Percentiles rank a stretch among this genome's conserved stretches.
Conservation (phyloP, 257 asterid species). For the Nicotiana tabacum region DNA sequence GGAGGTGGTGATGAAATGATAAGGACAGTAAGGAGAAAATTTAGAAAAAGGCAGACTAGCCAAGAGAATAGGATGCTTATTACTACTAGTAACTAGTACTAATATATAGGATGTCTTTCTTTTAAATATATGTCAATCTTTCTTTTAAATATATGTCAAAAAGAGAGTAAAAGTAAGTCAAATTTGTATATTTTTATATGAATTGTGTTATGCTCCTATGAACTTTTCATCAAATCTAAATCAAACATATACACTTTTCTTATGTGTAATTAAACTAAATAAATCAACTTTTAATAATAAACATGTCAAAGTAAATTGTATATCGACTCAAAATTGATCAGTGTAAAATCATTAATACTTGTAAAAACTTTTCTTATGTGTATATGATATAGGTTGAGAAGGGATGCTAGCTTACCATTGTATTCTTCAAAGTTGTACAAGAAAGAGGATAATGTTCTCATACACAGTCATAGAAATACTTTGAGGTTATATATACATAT, state of each 20-base stretch:
- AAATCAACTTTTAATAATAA: too few species aligned
- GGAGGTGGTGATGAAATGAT: slow-evolving; percentile 14
- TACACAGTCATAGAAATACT: too few species aligned
- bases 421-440: not conserved
- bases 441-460: not conserved
- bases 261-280: not conserved
- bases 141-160: not conserved
- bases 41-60: not conserved
- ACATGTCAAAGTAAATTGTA: too few species aligned
- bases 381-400: not conserved
- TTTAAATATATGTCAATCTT: not conserved
- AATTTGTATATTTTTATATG: not conserved
- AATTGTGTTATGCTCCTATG: not conserved
- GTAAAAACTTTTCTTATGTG: not conserved
- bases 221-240: not conserved
- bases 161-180: not conserved
- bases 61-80: not conserved
- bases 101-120: not conserved
- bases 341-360: not conserved
- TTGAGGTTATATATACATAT: too few species aligned
- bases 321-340: not conserved
- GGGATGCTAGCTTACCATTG: not conserved
- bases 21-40: not conserved
- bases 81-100: not conserved
- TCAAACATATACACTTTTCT: too few species aligned